Evolutionary conservation across 306 rosid species (phyloP).

Genomic region (Hippophae tibetana): DNA sequence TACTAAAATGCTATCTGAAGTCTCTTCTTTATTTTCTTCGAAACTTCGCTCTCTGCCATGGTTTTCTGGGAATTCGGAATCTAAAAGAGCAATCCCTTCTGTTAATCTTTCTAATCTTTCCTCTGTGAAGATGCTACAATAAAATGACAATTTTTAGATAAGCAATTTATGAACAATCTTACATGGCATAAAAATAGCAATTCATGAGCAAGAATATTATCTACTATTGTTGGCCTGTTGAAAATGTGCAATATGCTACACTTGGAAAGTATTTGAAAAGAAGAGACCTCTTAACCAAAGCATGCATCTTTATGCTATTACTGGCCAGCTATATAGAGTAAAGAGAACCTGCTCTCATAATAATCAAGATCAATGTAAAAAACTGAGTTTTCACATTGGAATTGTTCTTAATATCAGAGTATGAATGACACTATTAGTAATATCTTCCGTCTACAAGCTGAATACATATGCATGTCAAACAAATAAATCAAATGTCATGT

Average conservation of each 20-base stretch:
- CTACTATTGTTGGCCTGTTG: not conserved
- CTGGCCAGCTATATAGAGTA: too few species aligned
- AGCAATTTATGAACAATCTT: conserved; percentile 10
- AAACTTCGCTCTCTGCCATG: conserved; percentile 22
- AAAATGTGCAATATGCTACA: not conserved
- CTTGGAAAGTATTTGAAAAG: too few species aligned
- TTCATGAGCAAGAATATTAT: not conserved
- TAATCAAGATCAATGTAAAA: too few species aligned
- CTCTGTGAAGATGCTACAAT: conserved; percentile 85
- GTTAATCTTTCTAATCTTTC: conserved; percentile 87
- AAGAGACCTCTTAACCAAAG: too few species aligned
- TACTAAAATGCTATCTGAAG: conserved; percentile 28
- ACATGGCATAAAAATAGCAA: not conserved
- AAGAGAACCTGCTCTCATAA: too few species aligned
- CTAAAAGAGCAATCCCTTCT: conserved; percentile 49
- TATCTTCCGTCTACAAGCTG: too few species aligned
- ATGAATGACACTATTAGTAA: too few species aligned
- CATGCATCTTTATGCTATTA: too few species aligned
- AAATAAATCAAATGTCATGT: too few species aligned
- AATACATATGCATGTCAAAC: too few species aligned
- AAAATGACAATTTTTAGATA: conserved; percentile 25
- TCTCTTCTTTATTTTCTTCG: conserved; percentile 39
- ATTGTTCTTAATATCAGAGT: too few species aligned
- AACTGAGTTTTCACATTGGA: too few species aligned
- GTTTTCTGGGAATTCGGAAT: conserved; percentile 43